A percentile compares a stretch with the other conserved stretches of the same genome.
Conservation (phyloP, 768 basidiomycete species). For the Suillus variegatus region DNA sequence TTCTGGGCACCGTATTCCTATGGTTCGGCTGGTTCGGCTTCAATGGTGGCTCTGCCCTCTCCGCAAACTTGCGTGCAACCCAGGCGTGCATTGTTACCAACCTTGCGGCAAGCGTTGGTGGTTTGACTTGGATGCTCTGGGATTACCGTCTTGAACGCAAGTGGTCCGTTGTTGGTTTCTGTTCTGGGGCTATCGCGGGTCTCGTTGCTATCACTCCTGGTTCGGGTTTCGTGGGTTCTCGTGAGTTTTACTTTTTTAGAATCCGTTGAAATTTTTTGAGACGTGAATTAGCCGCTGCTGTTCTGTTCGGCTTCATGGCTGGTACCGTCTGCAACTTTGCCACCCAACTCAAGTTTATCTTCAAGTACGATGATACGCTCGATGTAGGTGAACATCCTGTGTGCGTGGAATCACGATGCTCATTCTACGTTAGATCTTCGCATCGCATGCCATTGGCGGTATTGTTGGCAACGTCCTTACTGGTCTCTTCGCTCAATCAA, state of each 20-base stretch:
- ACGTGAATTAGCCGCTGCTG: conserved; percentile 60
- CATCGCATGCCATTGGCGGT: conserved; percentile 79
- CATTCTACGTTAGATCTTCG: conserved; percentile 68
- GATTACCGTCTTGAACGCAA: conserved; percentile 93
- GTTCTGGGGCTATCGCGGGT: conserved; percentile 90
- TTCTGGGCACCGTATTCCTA: conserved; percentile 91
- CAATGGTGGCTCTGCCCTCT: conserved; percentile 90
- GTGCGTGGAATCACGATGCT: background rate
- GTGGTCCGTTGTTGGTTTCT: conserved; percentile 94
- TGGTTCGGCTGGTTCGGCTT: conserved; percentile 98
- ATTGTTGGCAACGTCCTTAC: conserved; percentile 83
- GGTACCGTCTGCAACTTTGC: conserved; percentile 91
- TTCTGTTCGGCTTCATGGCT: conserved; percentile 83
- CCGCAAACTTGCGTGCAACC: conserved; percentile 84
- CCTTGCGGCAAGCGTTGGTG: conserved; percentile 85
- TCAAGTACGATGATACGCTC: conserved; percentile 76
- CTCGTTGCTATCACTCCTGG: conserved; percentile 90
- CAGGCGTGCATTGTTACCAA: conserved; percentile 94
- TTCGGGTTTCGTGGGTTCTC: conserved; percentile 79
- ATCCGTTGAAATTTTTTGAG: background rate
- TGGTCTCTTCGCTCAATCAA: conserved; percentile 82
- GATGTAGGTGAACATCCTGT: conserved; percentile 50
- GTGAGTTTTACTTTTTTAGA: conserved; percentile 38
- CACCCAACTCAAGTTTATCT: conserved; percentile 89
- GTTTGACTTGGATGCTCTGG: conserved; percentile 92